phyloP scores from a whole-genome alignment of 495 filamentous ascomycete genomes.

The Thermochaetoides thermophila region DNA sequence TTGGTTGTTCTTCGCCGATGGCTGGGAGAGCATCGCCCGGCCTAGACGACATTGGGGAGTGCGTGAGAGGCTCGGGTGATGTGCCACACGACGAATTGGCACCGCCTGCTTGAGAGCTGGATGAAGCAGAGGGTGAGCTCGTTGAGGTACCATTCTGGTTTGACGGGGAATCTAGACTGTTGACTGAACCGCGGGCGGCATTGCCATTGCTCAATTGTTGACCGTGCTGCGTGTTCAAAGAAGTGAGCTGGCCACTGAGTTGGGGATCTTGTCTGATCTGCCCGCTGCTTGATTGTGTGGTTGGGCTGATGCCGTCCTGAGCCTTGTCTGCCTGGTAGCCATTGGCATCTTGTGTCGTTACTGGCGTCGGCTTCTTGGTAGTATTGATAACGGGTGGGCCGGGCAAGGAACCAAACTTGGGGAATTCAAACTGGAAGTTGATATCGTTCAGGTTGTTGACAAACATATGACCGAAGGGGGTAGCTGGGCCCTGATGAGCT shows the following conservation, averaged over 20 bases:
- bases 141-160: constrained; percentile 23
- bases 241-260: no score
- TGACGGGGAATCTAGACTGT: constrained; percentile 44
- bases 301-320: constrained; percentile 15
- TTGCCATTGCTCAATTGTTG: constrained; percentile 22
- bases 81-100: constrained; percentile 66
- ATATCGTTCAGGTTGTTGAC: constrained; percentile 55
- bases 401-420: constrained; percentile 68
- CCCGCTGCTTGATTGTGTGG: constrained; percentile 12
- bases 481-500: constrained; percentile 8
- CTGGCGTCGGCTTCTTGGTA: constrained; percentile 11
- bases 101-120: constrained; percentile 35
- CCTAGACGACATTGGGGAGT: constrained; percentile 43
- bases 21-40: constrained; percentile 42
- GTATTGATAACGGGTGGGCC: constrained; percentile 41
- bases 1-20: constrained; percentile 38
- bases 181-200: constrained; percentile 31
- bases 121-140: constrained; percentile 51
- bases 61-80: constrained; percentile 39
- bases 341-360: constrained; percentile 12
- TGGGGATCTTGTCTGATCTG: constrained; percentile 14
- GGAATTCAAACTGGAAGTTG: constrained; percentile 81
- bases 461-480: constrained; percentile 28
- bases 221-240: no score
- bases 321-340: constrained; percentile 19